Conservation (phyloP, 768 basidiomycete genomes). For the Rossbeevera mucosa region DNA sequence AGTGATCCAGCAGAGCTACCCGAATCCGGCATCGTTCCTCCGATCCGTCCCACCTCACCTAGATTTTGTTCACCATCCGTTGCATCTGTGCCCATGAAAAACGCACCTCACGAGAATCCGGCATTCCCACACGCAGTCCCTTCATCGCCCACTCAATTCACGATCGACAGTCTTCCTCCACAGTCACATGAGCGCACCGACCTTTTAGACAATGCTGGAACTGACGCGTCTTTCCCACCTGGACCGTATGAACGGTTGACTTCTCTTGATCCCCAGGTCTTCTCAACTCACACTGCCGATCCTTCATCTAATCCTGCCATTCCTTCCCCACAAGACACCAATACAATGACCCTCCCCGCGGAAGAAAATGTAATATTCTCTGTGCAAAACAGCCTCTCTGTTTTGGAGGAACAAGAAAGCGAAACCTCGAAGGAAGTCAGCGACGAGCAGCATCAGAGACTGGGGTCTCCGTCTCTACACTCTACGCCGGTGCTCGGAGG, state of each 20-base stretch:
- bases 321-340: neutral
- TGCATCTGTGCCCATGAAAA: conserved; percentile 6
- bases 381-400: neutral
- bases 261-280: neutral
- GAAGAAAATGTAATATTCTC: neutral
- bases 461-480: conserved; percentile 57
- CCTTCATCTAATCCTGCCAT: neutral
- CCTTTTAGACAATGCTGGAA: conserved; percentile 2
- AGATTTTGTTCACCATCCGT: conserved; percentile 37
- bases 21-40: conserved; percentile 9
- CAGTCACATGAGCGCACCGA: conserved; percentile 11
- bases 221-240: conserved; percentile 1
- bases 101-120: neutral
- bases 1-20: conserved; percentile 1
- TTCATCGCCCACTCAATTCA: conserved; percentile 8
- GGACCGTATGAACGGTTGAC: conserved; percentile 2
- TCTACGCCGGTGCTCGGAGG: conserved; percentile 44
- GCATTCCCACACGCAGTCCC: conserved; percentile 1
- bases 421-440: conserved; percentile 17
- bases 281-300: conserved; percentile 3
- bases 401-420: conserved; percentile 13
- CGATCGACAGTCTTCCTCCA: conserved; percentile 23
- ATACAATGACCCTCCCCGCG: neutral
- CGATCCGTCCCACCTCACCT: conserved; percentile 37
- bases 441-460: conserved; percentile 34